A percentile compares a stretch with the other conserved stretches of the same genome.
These are phyloP conservation scores for Schizothecium vesticola DNA, from an alignment of 495 filamentous ascomycete species.

Conservation along the genomic window DNA sequence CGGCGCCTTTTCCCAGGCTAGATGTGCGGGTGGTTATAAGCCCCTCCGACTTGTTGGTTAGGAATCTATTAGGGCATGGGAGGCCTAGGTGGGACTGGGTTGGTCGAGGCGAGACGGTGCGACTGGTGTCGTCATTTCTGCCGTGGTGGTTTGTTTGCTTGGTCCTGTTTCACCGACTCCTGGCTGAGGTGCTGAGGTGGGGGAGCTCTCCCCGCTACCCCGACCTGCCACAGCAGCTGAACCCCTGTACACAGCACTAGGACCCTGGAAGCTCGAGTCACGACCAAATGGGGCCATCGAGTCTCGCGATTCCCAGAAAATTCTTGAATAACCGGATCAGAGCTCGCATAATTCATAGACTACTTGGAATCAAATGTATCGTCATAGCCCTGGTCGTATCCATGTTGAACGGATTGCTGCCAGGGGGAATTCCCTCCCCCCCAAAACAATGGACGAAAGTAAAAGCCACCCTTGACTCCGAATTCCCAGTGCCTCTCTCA, in stretches of 20 bases:
- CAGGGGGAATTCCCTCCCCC: background rate
- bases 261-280: background rate
- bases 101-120: background rate
- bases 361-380: background rate
- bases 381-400: background rate
- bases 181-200: background rate
- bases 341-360: background rate
- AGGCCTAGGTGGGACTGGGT: background rate
- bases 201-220: background rate
- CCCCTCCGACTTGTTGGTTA: background rate
- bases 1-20: background rate
- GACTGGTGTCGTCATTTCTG: background rate
- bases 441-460: background rate
- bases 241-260: background rate
- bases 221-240: background rate
- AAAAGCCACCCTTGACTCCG: background rate
- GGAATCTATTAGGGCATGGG: background rate
- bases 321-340: background rate
- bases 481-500: constrained; percentile 18
- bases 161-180: background rate
- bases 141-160: background rate
- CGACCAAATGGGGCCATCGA: background rate
- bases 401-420: background rate
- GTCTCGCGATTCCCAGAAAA: background rate
- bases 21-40: background rate